These are phyloP conservation scores for Aurantiochytrium sp. DNA, from an alignment of 108 stramenopile genomes.

Conservation along the genomic window DNA sequence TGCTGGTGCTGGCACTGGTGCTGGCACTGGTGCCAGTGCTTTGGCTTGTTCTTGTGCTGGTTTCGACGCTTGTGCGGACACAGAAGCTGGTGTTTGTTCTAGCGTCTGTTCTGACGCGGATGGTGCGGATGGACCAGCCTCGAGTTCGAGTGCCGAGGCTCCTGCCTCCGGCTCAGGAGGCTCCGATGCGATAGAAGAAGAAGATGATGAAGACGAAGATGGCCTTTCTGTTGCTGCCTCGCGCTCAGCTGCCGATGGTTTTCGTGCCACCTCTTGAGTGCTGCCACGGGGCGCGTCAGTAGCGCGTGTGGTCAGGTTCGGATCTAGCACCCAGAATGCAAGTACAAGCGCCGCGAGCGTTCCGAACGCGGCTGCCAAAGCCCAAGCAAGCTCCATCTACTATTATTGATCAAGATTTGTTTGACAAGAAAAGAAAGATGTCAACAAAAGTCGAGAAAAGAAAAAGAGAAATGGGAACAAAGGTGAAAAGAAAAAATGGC, in stretches of 20 bases:
- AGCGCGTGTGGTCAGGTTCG: background rate
- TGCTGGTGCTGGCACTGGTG: too few relatives aligned
- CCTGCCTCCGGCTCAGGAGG: too few relatives aligned
- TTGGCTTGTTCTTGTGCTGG: too few relatives aligned
- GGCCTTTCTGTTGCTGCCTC: background rate
- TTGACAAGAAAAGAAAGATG: background rate
- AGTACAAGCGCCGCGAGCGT: background rate
- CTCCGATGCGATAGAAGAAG: background rate
- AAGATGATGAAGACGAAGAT: background rate
- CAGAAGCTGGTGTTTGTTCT: too few relatives aligned
- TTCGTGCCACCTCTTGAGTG: background rate
- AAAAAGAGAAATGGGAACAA: background rate
- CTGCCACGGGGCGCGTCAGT: background rate
- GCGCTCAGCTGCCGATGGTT: background rate
- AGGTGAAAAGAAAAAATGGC: too few relatives aligned
- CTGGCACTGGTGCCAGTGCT: too few relatives aligned
- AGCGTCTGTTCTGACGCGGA: too few relatives aligned
- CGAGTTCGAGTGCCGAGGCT: too few relatives aligned
- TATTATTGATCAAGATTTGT: too few relatives aligned
- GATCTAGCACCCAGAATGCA: background rate
- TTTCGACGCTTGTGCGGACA: too few relatives aligned
- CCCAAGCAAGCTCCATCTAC: background rate
- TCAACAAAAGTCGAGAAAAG: background rate
- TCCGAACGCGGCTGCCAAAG: background rate
- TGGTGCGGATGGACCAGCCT: too few relatives aligned